Evolutionary conservation across 1,139 yeast genomes (phyloP).

Genomic region (Yamadazyma atmosphaerica): DNA sequence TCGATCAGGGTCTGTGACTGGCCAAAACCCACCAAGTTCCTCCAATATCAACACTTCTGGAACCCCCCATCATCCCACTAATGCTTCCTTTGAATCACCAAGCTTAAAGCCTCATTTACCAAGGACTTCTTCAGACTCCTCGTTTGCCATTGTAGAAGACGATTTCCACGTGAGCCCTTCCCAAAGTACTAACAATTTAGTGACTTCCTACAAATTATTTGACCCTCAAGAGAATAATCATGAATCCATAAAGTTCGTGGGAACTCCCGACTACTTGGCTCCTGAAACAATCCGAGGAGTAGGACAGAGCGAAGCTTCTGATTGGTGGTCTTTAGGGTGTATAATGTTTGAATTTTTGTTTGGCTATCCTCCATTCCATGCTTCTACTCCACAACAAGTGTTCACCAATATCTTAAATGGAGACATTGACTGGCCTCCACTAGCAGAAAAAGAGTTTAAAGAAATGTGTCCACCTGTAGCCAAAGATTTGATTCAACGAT

Average conservation of each 20-base stretch:
- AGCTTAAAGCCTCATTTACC: conserved; percentile 47
- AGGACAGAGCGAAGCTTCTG: conserved; percentile 84
- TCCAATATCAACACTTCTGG: conserved; percentile 23
- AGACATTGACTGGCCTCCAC: conserved; percentile 80
- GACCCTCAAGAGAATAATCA: conserved; percentile 60
- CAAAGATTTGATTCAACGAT: conserved; percentile 64
- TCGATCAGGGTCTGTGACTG: conserved; percentile 10
- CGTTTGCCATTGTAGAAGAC: conserved; percentile 56
- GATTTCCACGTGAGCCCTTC: conserved; percentile 33
- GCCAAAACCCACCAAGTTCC: background rate
- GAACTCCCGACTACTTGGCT: conserved; percentile 96
- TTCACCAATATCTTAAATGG: conserved; percentile 78
- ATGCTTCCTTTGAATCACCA: conserved; percentile 41
- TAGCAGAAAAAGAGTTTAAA: conserved; percentile 52
- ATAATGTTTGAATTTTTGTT: conserved; percentile 87
- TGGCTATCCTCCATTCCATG: conserved; percentile 96
- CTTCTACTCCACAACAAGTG: conserved; percentile 73
- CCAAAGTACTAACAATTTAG: conserved; percentile 18
- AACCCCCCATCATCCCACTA: background rate
- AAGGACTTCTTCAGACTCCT: conserved; percentile 54
- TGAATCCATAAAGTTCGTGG: conserved; percentile 64
- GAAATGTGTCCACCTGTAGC: conserved; percentile 66
- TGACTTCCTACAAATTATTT: conserved; percentile 60
- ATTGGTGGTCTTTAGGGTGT: conserved; percentile 99
- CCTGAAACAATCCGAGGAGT: conserved; percentile 92